phyloP scores from a whole-genome alignment of 768 basidiomycete species.

The Pholiota molesta region DNA sequence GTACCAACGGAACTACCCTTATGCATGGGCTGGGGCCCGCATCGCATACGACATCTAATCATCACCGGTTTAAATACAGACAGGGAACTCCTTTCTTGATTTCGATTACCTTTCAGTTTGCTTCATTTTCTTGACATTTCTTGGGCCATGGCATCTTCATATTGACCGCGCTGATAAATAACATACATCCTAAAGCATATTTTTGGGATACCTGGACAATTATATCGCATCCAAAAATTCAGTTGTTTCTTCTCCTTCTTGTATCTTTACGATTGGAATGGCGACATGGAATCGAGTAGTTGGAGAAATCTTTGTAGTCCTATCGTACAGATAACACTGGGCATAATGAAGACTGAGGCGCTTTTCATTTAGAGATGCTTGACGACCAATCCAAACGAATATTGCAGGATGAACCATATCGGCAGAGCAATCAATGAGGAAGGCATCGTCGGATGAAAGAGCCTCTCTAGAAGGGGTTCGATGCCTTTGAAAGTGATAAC shows the following conservation, averaged over 20 bases:
- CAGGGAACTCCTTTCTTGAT: neutral
- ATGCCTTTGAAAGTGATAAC: slow-evolving; percentile 39
- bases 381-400: slow-evolving; percentile 62
- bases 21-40: slow-evolving; percentile 81
- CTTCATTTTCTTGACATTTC: neutral
- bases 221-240: slow-evolving; percentile 39
- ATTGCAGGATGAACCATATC: slow-evolving; percentile 41
- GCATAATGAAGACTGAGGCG: slow-evolving; percentile 60
- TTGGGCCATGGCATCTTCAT: neutral
- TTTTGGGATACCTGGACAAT: neutral
- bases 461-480: slow-evolving; percentile 30
- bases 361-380: slow-evolving; percentile 48
- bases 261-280: slow-evolving; percentile 53
- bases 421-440: slow-evolving; percentile 50
- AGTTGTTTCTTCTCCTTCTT: slow-evolving; percentile 54
- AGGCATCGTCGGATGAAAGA: slow-evolving; percentile 52
- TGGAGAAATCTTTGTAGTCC: slow-evolving; percentile 26
- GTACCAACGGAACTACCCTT: slow-evolving; percentile 91
- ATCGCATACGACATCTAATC: slow-evolving; percentile 46
- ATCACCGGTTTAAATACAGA: neutral
- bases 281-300: slow-evolving; percentile 28
- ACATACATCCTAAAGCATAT: neutral
- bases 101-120: neutral
- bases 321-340: slow-evolving; percentile 52
- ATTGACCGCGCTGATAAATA: neutral